A percentile compares a stretch with the other conserved stretches of the same genome.
These are phyloP conservation scores for Posidonia australis DNA, from an alignment of 106 monocot species.

Conservation along the genomic window DNA sequence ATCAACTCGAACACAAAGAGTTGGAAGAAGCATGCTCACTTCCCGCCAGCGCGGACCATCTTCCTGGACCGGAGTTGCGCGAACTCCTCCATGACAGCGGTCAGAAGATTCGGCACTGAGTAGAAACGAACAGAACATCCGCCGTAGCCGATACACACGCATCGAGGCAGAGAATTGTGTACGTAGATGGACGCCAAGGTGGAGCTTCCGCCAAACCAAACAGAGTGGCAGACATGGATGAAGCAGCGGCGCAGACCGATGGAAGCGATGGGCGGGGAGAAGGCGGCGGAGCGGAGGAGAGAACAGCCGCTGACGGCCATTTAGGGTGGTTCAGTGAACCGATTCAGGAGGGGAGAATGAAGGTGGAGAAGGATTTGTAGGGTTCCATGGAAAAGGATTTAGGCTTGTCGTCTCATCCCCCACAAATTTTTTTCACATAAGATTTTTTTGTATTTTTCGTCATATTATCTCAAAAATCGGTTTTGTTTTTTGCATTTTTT, in stretches of 20 bases:
- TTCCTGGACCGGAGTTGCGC: conserved; percentile 8
- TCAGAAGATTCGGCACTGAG: conserved; percentile 7
- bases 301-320: conserved; percentile 14
- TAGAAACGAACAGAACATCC: conserved; percentile 4
- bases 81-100: conserved; percentile 7
- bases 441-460: no score
- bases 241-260: neutral
- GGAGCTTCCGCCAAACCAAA: neutral
- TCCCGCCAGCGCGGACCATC: neutral
- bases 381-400: neutral
- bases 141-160: neutral
- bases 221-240: neutral
- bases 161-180: neutral
- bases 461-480: no score
- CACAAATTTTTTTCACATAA: no score
- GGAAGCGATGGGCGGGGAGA: neutral
- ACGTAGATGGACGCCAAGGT: neutral
- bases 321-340: no score
- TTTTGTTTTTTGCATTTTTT: no score
- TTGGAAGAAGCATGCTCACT: conserved; percentile 3
- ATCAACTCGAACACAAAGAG: neutral
- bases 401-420: no score
- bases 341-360: neutral
- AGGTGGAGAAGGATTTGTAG: neutral
- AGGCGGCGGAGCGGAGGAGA: conserved; percentile 14